Conservation (phyloP, 2,329 filamentous ascomycete species). For the Sarocladium brachiariae region DNA sequence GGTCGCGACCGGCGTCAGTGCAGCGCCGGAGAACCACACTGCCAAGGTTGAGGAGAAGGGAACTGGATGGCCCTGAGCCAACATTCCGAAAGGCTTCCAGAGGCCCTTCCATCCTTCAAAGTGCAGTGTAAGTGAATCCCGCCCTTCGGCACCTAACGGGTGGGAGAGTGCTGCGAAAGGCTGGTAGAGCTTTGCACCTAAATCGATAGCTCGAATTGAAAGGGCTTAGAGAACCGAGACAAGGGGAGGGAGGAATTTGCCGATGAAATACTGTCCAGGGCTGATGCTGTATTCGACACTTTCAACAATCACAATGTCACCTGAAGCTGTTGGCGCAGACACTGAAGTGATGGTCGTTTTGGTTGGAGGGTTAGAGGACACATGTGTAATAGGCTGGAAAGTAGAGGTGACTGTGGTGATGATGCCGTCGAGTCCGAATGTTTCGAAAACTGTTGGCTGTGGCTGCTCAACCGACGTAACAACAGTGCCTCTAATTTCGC, state of each 20-base stretch:
- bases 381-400: neutral
- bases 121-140: constrained; percentile 34
- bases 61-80: constrained; percentile 25
- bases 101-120: constrained; percentile 31
- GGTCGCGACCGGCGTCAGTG: constrained; percentile 32
- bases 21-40: constrained; percentile 25
- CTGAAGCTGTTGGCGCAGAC: neutral
- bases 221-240: constrained; percentile 32
- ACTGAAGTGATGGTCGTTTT: neutral
- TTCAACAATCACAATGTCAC: neutral
- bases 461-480: constrained; percentile 3
- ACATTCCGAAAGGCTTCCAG: constrained; percentile 24
- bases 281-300: neutral
- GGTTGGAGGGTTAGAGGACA: neutral
- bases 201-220: constrained; percentile 32
- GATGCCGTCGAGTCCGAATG: neutral
- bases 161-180: constrained; percentile 36
- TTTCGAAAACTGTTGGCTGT: neutral
- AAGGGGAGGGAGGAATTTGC: constrained; percentile 35
- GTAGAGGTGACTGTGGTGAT: neutral
- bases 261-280: constrained; percentile 26
- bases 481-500: neutral
- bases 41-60: constrained; percentile 27
- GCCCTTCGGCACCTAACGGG: constrained; percentile 28
- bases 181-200: constrained; percentile 33